A percentile compares a stretch with the other conserved stretches of the same genome.
These are phyloP conservation scores for Rhodotorula mucilaginosa DNA, from an alignment of 1,284 basidiomycete species.

Conservation along the genomic window DNA sequence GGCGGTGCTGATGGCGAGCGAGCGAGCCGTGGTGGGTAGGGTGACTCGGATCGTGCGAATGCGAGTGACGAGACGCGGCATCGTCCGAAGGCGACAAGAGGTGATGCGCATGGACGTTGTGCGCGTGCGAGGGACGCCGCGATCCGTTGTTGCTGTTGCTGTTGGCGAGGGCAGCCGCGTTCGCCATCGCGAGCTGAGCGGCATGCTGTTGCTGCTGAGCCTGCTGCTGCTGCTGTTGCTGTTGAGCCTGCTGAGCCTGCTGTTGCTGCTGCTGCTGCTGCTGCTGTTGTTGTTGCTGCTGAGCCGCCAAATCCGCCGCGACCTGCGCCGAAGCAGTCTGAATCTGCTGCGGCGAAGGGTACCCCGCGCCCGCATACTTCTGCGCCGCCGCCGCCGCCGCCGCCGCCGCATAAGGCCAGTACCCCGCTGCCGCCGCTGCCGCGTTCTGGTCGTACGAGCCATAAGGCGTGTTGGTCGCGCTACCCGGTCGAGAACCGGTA, in stretches of 20 bases:
- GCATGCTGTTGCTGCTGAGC: neutral
- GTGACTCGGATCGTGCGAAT: slow-evolving; percentile 40
- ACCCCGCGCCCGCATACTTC: slow-evolving; percentile 8
- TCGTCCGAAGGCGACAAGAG: slow-evolving; percentile 23
- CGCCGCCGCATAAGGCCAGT: slow-evolving; percentile 8
- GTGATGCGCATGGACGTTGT: slow-evolving; percentile 11
- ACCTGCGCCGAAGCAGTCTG: slow-evolving; percentile 4
- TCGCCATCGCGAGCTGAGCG: slow-evolving; percentile 6
- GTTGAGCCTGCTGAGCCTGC: neutral
- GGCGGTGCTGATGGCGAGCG: slow-evolving; percentile 38
- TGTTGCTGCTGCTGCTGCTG: slow-evolving; percentile 1
- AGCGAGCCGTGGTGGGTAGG: slow-evolving; percentile 40
- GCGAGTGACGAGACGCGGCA: slow-evolving; percentile 30
- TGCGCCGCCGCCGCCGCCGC: slow-evolving; percentile 2
- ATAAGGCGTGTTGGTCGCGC: slow-evolving; percentile 32
- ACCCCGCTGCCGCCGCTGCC: slow-evolving; percentile 13
- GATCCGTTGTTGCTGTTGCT: neutral
- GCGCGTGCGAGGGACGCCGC: slow-evolving; percentile 11
- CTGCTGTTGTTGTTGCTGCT: slow-evolving; percentile 7
- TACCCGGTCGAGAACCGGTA: neutral
- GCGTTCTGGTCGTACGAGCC: slow-evolving; percentile 29
- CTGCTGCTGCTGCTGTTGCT: neutral
- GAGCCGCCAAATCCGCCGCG: neutral
- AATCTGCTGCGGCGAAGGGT: slow-evolving; percentile 8
- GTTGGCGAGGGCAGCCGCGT: slow-evolving; percentile 3